Evolutionary conservation across 2,329 filamentous ascomycete species (phyloP).

Genomic region (Alternaria gaisen): DNA sequence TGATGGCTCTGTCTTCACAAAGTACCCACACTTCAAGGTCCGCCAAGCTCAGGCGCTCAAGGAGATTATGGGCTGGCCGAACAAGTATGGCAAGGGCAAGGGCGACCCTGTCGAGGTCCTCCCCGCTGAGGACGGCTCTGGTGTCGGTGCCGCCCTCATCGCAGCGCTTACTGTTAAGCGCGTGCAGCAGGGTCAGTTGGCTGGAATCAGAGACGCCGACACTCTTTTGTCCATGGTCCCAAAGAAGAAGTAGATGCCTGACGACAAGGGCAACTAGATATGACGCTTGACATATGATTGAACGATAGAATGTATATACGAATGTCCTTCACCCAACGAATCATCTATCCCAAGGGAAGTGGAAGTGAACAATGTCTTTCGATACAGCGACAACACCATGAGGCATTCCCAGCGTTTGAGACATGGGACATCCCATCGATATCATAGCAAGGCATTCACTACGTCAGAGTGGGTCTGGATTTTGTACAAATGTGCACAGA

Average conservation of each 20-base stretch:
- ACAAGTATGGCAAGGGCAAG: conserved; percentile 72
- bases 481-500: neutral
- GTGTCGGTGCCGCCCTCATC: conserved; percentile 96
- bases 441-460: neutral
- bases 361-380: neutral
- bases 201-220: conserved; percentile 64
- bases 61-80: conserved; percentile 95
- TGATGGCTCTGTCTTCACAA: conserved; percentile 98
- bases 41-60: conserved; percentile 87
- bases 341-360: neutral
- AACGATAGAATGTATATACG: conserved; percentile 9
- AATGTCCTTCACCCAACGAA: neutral
- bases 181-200: conserved; percentile 66
- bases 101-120: conserved; percentile 81
- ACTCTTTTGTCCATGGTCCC: conserved; percentile 51
- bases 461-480: neutral
- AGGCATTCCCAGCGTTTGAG: neutral
- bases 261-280: conserved; percentile 6
- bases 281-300: neutral
- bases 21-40: conserved; percentile 97
- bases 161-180: conserved; percentile 74
- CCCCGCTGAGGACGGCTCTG: conserved; percentile 92
- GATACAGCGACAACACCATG: neutral
- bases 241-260: conserved; percentile 13
- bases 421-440: neutral